phyloP scores from a whole-genome alignment of 2,329 filamentous ascomycete species.

The Pseudocercospora ulei region DNA sequence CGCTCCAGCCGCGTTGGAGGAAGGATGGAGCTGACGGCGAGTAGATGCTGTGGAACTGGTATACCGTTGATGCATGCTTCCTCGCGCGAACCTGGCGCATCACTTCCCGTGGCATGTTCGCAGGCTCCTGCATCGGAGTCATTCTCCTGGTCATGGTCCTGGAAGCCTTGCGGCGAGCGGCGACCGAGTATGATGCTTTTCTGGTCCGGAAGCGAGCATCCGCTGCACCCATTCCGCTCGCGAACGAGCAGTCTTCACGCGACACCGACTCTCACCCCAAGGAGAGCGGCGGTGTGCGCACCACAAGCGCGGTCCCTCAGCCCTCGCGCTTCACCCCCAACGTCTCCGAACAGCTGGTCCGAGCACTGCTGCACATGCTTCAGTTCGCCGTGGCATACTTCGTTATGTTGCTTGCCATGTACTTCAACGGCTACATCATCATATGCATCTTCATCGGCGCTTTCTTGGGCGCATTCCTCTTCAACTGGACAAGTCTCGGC shows the following conservation, averaged over 20 bases:
- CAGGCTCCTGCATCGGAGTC: slow-evolving; percentile 68
- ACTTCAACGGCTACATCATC: slow-evolving; percentile 63
- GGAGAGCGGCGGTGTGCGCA: too few relatives aligned
- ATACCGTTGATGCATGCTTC: slow-evolving; percentile 63
- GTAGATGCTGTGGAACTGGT: slow-evolving; percentile 74
- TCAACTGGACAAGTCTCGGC: slow-evolving; percentile 15
- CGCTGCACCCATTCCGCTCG: neutral
- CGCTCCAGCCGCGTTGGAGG: too few relatives aligned
- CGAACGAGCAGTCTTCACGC: slow-evolving; percentile 3
- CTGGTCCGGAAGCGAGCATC: slow-evolving; percentile 10
- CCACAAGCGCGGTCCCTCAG: too few relatives aligned
- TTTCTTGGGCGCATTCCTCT: slow-evolving; percentile 55
- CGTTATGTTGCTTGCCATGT: slow-evolving; percentile 59
- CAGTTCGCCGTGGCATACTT: slow-evolving; percentile 71
- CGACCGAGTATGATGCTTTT: slow-evolving; percentile 60
- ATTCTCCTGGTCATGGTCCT: slow-evolving; percentile 62
- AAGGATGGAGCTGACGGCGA: slow-evolving; percentile 6
- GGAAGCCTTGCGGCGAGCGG: slow-evolving; percentile 59
- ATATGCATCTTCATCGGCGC: slow-evolving; percentile 71
- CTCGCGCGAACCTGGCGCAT: slow-evolving; percentile 61
- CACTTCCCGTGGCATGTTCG: slow-evolving; percentile 60
- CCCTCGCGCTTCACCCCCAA: slow-evolving; percentile 48
- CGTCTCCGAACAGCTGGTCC: slow-evolving; percentile 54
- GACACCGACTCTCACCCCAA: slow-evolving; percentile 8
- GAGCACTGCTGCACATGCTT: slow-evolving; percentile 57